Base-by-base conservation (phyloP, 2,329 filamentous ascomycete species). In the Alternaria burnsii region DNA sequence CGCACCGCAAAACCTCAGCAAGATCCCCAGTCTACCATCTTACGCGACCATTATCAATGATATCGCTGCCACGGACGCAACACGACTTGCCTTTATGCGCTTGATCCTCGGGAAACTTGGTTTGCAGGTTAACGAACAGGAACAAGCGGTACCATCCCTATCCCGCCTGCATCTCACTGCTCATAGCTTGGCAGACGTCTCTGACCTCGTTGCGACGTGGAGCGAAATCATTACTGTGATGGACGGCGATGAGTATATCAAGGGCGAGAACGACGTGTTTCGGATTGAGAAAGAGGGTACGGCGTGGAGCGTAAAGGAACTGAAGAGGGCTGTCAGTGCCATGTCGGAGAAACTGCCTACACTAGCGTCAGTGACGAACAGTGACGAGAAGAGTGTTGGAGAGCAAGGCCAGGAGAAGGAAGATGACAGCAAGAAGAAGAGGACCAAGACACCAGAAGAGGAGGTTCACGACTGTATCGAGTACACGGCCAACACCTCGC, bases 91-190 rank as follows among this genome's bases (percentile, higher is more conserved):
- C 43, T 97, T 99, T 70, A 79, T 98, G 64, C 93, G 90, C 68
- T 90, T 91, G 12, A 92, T 92, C 66, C 82, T 99, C 24, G 78
- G 81, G 16, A 97, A 95, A 73, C 84, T 99, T 11, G 93, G 92
- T 1, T 84, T 99, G n/a, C 86, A 90, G 59, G 88, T 94, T 53
- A 92, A 87, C 75, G 83, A 89, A 65, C 88, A 92, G 50, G 85
- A 86, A 69, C 84, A 88, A 69, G 84, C 86, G 68, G 86, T 93
- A 76, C 93, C 93, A 12, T 90, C 91, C 59, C 87, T 97, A 38
- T 97, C 94, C 63, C 87, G 85, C 68, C 83, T 97, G 50, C 92
- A 97, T 80, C 83, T 98, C 53, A 94, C 93, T 42, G 89, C 91
- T 60, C 78, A 88, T 51, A 82, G 88, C 66, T 83, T 87, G 48